A percentile compares a stretch with the other conserved stretches of the same genome.
Conservation (phyloP, 148 eudicot species). For the Linanthus parryae region DNA sequence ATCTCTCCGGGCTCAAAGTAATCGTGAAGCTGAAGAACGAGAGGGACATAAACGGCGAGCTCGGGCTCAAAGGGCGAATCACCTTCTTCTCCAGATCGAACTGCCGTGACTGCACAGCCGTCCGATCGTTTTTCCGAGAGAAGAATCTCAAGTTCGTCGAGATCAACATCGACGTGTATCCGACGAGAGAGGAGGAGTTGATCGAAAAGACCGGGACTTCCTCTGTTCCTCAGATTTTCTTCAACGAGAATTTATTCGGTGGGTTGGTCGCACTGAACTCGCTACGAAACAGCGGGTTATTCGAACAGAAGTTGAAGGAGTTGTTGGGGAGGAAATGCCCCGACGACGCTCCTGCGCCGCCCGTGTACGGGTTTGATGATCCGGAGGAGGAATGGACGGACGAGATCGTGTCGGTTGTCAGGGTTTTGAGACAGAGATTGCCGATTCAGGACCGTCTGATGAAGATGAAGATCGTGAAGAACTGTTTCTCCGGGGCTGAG, state of each 20-base stretch:
- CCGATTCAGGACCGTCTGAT: conserved; percentile 77
- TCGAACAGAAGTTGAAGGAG: conserved; percentile 56
- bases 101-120: conserved; percentile 81
- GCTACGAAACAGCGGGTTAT: conserved; percentile 55
- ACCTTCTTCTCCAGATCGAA: conserved; percentile 85
- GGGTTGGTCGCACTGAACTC: conserved; percentile 82
- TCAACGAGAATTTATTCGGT: conserved; percentile 78
- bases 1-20: conserved; percentile 62
- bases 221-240: conserved; percentile 75
- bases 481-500: conserved; percentile 70
- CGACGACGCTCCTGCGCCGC: conserved; percentile 60
- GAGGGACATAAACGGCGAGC: background rate
- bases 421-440: conserved; percentile 58
- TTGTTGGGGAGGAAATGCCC: conserved; percentile 64
- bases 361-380: conserved; percentile 88
- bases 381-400: conserved; percentile 45
- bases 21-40: conserved; percentile 39
- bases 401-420: conserved; percentile 53
- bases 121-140: conserved; percentile 55
- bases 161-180: conserved; percentile 84
- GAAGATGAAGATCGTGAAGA: conserved; percentile 70
- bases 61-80: conserved; percentile 56
- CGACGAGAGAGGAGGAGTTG: conserved; percentile 57
- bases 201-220: conserved; percentile 49
- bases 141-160: conserved; percentile 57